Evolutionary conservation across 192 early-diverging fungal genomes (phyloP), one percentile per base, ranked within the genome.

Genomic region (Coemansia nantahalensis): DNA sequence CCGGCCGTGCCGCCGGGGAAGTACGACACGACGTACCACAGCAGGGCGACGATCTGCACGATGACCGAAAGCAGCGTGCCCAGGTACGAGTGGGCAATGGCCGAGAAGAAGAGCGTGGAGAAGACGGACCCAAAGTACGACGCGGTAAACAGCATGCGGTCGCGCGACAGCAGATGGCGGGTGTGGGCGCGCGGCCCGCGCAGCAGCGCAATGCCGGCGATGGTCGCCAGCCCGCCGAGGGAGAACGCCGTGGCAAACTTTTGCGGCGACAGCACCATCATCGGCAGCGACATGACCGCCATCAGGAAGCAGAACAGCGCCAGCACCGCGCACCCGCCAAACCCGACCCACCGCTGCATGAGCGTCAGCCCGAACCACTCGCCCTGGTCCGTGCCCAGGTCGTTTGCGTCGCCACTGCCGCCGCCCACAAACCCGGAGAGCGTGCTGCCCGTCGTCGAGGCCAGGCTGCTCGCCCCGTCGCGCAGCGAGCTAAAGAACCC

Each of bases 1-100:
- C 79, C 80, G 0, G 79, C 56, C 2, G 83, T 62, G 15, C 85
- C 85, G 32, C 89, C 90, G 1, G 90, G 91, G 26, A 90, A 79
- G 62, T 94, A 94, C 10, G 84, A 87, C 8, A 83, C 89, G 69
- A 91, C 80, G 39, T 83, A 94, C 83, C 90, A 94, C 5, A 90
- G 54, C 24, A 97, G 73, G 0, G 91, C 84, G 12, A 90, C 48
- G 8, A 93, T 64, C 75, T 97, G 90, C 10, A 92, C 48, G 3
- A 94, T 66, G 13, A 84, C 85, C 58, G 77, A 86, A 16, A 94
- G 58, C 43, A 97, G 82, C 7, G 90, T 92, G 53, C 90, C 62
- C 33, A 93, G 47, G 59, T 89, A 90, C 45, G 70, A 80, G 81
- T 79, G 84, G 88, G 85, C 37, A 40, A 81, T 81, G 5, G 59